phyloP scores from a whole-genome alignment of 768 basidiomycete species.

The Lactarius quietus region DNA sequence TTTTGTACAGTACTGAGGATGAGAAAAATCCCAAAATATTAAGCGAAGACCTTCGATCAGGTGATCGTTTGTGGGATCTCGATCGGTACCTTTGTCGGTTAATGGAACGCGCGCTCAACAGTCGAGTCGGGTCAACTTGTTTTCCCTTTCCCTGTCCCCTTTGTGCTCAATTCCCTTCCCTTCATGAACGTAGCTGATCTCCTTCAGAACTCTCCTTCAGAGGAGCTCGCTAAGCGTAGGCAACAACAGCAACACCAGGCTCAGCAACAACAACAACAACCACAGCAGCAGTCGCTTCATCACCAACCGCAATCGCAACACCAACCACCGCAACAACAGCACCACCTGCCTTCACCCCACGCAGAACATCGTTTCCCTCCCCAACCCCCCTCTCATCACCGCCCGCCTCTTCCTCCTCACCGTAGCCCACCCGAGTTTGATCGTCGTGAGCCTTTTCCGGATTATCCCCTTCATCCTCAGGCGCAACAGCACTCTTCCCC shows the following conservation, averaged over 20 bases:
- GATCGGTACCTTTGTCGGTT: background rate
- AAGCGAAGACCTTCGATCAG: background rate
- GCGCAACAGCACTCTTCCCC: slow-evolving; percentile 23
- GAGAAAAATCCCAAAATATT: no score
- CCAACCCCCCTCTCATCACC: slow-evolving; percentile 26
- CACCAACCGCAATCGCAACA: slow-evolving; percentile 33
- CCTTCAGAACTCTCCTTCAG: slow-evolving; percentile 66
- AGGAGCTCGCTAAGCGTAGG: slow-evolving; percentile 39
- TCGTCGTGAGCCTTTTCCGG: slow-evolving; percentile 21
- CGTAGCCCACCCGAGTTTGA: slow-evolving; percentile 25
- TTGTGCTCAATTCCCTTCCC: slow-evolving; percentile 22
- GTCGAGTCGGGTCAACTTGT: background rate
- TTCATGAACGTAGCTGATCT: slow-evolving; percentile 68
- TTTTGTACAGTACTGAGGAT: no score
- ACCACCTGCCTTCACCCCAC: slow-evolving; percentile 29
- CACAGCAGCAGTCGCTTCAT: slow-evolving; percentile 27
- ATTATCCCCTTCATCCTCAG: slow-evolving; percentile 21
- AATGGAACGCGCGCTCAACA: background rate
- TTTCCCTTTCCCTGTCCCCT: background rate
- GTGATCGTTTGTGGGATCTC: background rate
- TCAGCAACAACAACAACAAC: slow-evolving; percentile 29
- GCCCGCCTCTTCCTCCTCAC: slow-evolving; percentile 22
- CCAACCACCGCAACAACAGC: slow-evolving; percentile 30
- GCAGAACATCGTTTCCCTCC: slow-evolving; percentile 27
- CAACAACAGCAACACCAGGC: slow-evolving; percentile 29